Evolutionary conservation across 2,329 filamentous ascomycete species (phyloP), one percentile per base, ranked within the genome.

Genomic region (Fusarium chlamydosporum): DNA sequence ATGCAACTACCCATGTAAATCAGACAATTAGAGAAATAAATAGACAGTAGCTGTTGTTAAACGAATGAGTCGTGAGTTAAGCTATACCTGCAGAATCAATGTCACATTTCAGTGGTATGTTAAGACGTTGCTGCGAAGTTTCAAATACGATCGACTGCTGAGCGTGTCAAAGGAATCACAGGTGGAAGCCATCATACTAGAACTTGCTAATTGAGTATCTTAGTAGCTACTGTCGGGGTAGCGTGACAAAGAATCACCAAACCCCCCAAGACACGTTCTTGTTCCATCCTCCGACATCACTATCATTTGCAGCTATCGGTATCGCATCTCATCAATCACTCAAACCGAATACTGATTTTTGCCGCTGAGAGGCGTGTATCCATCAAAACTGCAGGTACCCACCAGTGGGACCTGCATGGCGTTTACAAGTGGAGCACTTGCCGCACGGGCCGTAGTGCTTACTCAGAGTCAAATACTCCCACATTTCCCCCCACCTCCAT

Each of bases 381-480:
- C 33, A 4, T 20, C 15, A 35, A 48, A 35, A 51, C n/a, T 52
- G 35, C 26, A 40, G 23, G 23, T 31, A 38, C 47, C 34, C n/a
- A 29, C 46, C 20, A 11, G n/a, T n/a, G 37, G 48, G 26, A 52
- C 48, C 47, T 52, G 27, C 48, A 52, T 33, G 31, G 13, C 18
- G 10, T 5, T 11, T 29, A 10, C 29, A 23, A 23, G 23, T 4
- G 23, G 23, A 6, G 23, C 23, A 23, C 23, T n/a, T 50, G 46
- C 34, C 34, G 35, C 27, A 20, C 34, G 26, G 23, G 35, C 35
- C 48, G 18, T 40, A n/a, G 16, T 16, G 18, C 47, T 51, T 29
- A 51, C 26, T 51, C 48, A 51, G 35, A 18, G 35, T 40, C n/a
- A 31, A 20, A 40, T 31, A 15, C 47, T 6, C 23, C 23, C 23